These are phyloP conservation scores for Fusarium mexicanum DNA, from an alignment of 2,329 filamentous ascomycete species.

Conservation along the genomic window DNA sequence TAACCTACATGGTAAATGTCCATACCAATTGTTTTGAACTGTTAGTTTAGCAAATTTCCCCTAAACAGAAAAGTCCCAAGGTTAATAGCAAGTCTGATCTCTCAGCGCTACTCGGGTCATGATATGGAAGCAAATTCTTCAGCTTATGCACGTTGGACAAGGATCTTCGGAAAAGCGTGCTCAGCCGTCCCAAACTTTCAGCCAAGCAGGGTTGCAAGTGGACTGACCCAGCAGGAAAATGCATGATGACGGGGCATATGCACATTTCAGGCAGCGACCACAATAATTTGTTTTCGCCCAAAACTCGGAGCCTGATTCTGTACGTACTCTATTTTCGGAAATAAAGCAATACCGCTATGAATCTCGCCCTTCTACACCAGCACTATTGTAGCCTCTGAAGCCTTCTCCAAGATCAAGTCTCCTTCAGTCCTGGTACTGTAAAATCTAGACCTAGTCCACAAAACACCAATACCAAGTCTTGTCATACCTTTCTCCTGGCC, in stretches of 20 bases:
- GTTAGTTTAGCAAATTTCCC: accelerated
- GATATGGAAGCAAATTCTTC: neutral
- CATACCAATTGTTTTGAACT: neutral
- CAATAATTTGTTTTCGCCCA: no score
- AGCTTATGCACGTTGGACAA: neutral
- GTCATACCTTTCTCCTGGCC: accelerated
- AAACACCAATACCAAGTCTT: neutral
- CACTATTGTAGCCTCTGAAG: neutral
- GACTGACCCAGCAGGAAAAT: neutral
- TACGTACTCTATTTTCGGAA: neutral
- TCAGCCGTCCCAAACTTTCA: neutral
- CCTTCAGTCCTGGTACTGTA: neutral
- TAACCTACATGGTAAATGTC: accelerated
- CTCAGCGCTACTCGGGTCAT: accelerated
- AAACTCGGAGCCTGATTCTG: neutral
- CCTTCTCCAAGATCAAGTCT: neutral
- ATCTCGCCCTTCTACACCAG: neutral
- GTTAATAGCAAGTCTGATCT: neutral
- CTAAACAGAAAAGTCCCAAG: accelerated
- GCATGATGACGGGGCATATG: neutral
- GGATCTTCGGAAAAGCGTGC: neutral
- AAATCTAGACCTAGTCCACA: neutral
- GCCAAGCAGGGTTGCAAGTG: neutral
- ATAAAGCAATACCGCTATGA: neutral
- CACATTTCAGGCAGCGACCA: neutral